Conservation (phyloP, 352 stramenopile genomes). For the Pythium vanterpoolii region DNA sequence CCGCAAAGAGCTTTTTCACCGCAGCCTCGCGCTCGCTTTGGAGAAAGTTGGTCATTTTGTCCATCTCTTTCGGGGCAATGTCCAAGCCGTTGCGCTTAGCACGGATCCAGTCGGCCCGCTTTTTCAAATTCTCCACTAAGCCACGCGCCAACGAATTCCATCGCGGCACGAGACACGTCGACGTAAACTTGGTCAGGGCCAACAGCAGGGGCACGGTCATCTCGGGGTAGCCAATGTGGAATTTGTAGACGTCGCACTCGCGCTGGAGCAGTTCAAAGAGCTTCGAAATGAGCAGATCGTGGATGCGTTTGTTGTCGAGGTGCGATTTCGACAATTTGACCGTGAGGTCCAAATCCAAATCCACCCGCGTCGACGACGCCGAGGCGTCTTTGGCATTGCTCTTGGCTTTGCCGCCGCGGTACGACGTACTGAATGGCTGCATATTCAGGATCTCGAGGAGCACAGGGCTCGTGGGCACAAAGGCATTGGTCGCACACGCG, state of each 20-base stretch:
- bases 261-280: constrained; percentile 93
- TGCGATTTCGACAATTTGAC: constrained; percentile 92
- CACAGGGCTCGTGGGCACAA: constrained; percentile 93
- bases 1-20: constrained; percentile 83
- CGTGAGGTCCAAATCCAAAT: constrained; percentile 76
- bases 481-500: constrained; percentile 91
- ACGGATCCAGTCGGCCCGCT: constrained; percentile 78
- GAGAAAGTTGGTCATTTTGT: constrained; percentile 86
- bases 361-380: constrained; percentile 31
- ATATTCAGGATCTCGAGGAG: constrained; percentile 94
- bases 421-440: constrained; percentile 86
- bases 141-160: constrained; percentile 75
- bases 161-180: constrained; percentile 66
- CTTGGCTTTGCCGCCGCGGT: constrained; percentile 53
- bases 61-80: constrained; percentile 81
- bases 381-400: constrained; percentile 14
- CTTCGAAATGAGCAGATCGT: constrained; percentile 89
- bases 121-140: constrained; percentile 67
- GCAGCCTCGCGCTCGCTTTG: constrained; percentile 73
- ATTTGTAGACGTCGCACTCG: constrained; percentile 95
- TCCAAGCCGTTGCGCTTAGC: constrained; percentile 90
- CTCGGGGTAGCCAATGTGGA: constrained; percentile 95
- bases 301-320: constrained; percentile 80
- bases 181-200: constrained; percentile 88
- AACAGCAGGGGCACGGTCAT: constrained; percentile 88